These are phyloP conservation scores for Avena sativa DNA, from an alignment of 176 grass and related monocot genomes.

Conservation along the genomic window DNA sequence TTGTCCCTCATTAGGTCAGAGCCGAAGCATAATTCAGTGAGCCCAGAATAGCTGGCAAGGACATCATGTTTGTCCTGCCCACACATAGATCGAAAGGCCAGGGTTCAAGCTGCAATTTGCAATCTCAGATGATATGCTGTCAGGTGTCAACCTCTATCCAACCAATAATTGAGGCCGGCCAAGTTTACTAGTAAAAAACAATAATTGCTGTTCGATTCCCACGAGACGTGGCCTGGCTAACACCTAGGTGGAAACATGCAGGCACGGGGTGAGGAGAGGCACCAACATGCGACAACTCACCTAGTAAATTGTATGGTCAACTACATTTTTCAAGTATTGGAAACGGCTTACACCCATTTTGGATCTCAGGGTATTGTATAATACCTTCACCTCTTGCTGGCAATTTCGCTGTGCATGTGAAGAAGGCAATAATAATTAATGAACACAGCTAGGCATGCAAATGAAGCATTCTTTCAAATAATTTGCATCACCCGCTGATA, in stretches of 20 bases:
- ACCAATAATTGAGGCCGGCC: slow-evolving; percentile 41
- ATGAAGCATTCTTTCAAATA: neutral
- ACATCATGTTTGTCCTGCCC: slow-evolving; percentile 32
- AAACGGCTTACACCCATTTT: neutral
- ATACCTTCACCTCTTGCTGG: slow-evolving; percentile 16
- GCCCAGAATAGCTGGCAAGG: slow-evolving; percentile 4
- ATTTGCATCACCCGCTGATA: neutral
- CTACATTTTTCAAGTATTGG: slow-evolving; percentile 18
- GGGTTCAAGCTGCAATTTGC: slow-evolving; percentile 17
- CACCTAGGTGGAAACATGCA: slow-evolving; percentile 43
- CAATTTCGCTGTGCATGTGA: slow-evolving; percentile 28
- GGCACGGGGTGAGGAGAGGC: neutral
- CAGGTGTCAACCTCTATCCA: slow-evolving; percentile 31
- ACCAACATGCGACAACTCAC: neutral
- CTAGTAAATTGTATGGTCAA: slow-evolving; percentile 24
- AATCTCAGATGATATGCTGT: neutral
- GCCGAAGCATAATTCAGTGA: slow-evolving; percentile 1
- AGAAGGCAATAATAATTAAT: slow-evolving; percentile 26
- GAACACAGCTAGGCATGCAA: slow-evolving; percentile 8
- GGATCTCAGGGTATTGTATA: slow-evolving; percentile 33
- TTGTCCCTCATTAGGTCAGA: slow-evolving; percentile 27
- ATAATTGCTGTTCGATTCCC: slow-evolving; percentile 25
- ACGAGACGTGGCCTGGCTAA: slow-evolving; percentile 39
- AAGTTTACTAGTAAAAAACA: neutral
- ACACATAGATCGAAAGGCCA: slow-evolving; percentile 17